These are phyloP conservation scores for Exophiala oligosperma DNA, from an alignment of 2,329 filamentous ascomycete genomes.

Conservation along the genomic window DNA sequence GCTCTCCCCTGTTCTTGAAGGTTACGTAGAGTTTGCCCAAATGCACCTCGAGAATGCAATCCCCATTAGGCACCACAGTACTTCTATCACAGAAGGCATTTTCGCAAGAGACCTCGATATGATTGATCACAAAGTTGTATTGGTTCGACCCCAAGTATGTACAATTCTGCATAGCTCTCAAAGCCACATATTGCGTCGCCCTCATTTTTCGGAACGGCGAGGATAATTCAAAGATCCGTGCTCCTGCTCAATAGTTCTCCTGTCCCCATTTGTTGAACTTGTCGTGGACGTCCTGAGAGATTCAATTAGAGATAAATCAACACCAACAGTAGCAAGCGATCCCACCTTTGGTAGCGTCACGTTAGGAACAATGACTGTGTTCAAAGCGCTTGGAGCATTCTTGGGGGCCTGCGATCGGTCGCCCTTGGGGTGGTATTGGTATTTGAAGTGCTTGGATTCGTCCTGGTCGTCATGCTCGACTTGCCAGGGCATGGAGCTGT, in stretches of 20 bases:
- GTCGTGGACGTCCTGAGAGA: constrained; percentile 77
- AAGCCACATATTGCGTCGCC: background rate
- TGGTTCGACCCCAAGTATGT: background rate
- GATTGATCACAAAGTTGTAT: background rate
- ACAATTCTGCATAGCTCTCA: background rate
- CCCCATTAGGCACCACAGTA: too few relatives aligned
- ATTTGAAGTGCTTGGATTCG: constrained; percentile 65
- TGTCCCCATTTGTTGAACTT: constrained; percentile 99
- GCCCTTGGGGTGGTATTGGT: constrained; percentile 82
- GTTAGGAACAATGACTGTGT: constrained; percentile 90
- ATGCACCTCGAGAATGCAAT: too few relatives aligned
- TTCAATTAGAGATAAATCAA: constrained; percentile 2
- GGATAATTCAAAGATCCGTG: background rate
- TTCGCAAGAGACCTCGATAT: too few relatives aligned
- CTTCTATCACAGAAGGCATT: too few relatives aligned
- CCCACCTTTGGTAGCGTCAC: constrained; percentile 82
- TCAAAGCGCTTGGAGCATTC: constrained; percentile 92
- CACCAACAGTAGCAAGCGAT: background rate
- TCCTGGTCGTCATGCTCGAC: constrained; percentile 61
- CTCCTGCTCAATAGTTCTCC: constrained; percentile 70
- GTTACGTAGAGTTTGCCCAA: too few relatives aligned
- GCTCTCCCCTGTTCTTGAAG: too few relatives aligned
- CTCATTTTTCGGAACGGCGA: constrained; percentile 5
- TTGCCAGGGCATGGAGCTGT: constrained; percentile 90
- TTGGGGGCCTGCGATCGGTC: constrained; percentile 72